Base-by-base conservation (phyloP, 192 early-diverging fungal species). In the Allomyces macrogynus region DNA sequence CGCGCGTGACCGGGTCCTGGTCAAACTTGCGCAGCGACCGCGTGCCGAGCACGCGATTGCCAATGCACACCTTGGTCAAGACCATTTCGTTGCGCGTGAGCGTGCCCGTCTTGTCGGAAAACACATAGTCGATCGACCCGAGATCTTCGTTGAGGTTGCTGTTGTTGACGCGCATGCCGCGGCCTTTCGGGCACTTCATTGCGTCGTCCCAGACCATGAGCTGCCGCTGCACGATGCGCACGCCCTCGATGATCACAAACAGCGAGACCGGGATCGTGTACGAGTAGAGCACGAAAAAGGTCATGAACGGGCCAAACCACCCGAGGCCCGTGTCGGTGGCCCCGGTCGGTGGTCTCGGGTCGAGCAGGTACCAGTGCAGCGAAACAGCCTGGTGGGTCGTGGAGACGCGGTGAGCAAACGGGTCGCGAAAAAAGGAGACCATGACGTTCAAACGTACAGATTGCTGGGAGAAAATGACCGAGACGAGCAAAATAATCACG, bases 81-180 rank as follows among this genome's bases (percentile, higher is more conserved):
- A 88, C 77, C 88, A 91, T 90, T 10, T 88, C 77, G 71, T 91
- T 92, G 63, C 90, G 86, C 0, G 90, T 92, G 24, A 92, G 74
- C 11, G 90, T 92, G 32, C 90, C 90, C 7, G 90, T 92, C 73
- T 92, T 92, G 77, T 92, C 90, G 23, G 86, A 86, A 64, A 95
- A 95, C 11, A 95, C 77, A 67, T 91, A 91, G 64, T 86, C 82
- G 63, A 95, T 87, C 68, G 84, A 82, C 26, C 88, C 90, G 26
- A 95, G 75, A 64, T 95, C 92, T 72, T 95, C 92, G 70, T 90
- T 89, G 61, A 92, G 84, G 23, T 78, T 82, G 3, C 83, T 84
- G 89, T 92, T 90, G 49, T 77, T 69, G 8, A 85, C 62, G 62
- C 82, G 69, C 65, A 72, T 71, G n/a, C 16, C 16, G 49, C 49